Evolutionary conservation across 768 basidiomycete genomes (phyloP).

Genomic region (Amyloporia xantha): DNA sequence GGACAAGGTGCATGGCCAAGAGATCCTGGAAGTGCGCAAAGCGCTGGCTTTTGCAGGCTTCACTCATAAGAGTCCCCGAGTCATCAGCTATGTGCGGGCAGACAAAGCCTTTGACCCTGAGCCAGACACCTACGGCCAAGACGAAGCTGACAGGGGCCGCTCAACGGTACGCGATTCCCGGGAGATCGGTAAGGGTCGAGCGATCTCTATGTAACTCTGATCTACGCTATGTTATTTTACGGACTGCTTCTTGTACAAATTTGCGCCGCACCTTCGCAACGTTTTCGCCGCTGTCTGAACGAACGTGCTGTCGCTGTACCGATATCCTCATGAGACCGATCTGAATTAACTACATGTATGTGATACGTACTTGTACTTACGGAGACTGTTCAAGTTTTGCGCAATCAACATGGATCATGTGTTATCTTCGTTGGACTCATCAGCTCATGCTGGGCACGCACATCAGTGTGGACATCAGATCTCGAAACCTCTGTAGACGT

Average conservation of each 20-base stretch:
- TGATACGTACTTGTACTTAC: no score
- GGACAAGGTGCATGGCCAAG: constrained; percentile 77
- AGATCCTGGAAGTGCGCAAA: constrained; percentile 88
- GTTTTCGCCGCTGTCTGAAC: no score
- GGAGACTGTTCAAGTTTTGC: no score
- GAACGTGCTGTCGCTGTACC: no score
- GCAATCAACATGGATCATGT: no score
- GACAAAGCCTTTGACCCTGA: constrained; percentile 64
- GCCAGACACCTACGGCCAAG: constrained; percentile 43
- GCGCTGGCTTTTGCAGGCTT: constrained; percentile 87
- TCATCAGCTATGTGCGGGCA: constrained; percentile 67
- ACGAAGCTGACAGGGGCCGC: constrained; percentile 52
- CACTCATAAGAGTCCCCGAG: constrained; percentile 83
- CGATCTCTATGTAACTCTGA: constrained; percentile 62
- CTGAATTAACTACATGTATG: no score
- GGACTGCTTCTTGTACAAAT: not conserved
- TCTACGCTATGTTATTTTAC: not conserved
- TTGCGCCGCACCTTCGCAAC: not conserved
- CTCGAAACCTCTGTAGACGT: no score
- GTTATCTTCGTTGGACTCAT: no score
- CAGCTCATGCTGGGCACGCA: no score
- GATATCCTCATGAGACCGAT: no score
- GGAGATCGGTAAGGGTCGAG: constrained; percentile 65
- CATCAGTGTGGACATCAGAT: no score
- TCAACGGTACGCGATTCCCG: constrained; percentile 54